Evolutionary conservation across 179 eudicot species (phyloP).

Genomic region (Silene noctiflora): DNA sequence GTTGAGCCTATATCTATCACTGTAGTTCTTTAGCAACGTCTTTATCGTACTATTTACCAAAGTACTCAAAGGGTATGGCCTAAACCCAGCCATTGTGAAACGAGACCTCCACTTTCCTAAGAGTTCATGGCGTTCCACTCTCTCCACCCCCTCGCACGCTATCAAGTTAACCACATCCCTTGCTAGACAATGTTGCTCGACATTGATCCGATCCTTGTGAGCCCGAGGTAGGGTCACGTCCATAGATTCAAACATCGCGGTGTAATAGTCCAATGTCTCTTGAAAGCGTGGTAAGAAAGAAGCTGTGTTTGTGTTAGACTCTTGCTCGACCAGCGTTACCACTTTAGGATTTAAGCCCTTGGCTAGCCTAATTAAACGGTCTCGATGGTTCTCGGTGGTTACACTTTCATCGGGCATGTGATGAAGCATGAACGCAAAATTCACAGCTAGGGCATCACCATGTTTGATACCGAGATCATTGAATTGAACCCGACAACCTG

Average conservation of each 20-base stretch:
- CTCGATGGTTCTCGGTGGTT: constrained; percentile 71
- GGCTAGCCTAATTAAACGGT: constrained; percentile 60
- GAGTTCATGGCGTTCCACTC: constrained; percentile 71
- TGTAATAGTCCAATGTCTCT: constrained; percentile 68
- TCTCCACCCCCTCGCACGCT: constrained; percentile 78
- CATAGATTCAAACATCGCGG: constrained; percentile 87
- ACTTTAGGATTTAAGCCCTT: constrained; percentile 69
- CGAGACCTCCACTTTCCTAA: constrained; percentile 76
- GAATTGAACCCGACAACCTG: constrained; percentile 40
- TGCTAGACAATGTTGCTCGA: constrained; percentile 89
- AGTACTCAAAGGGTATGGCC: constrained; percentile 61
- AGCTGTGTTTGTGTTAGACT: constrained; percentile 76
- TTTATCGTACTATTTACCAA: constrained; percentile 73
- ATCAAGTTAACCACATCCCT: constrained; percentile 81
- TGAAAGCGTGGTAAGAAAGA: constrained; percentile 73
- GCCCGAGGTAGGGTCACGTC: constrained; percentile 67
- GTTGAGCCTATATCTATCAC: constrained; percentile 56
- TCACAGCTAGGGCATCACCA: constrained; percentile 77
- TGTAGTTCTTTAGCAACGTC: constrained; percentile 55
- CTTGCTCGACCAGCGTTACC: constrained; percentile 89
- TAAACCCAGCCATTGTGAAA: constrained; percentile 77
- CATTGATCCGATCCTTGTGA: constrained; percentile 69
- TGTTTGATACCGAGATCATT: constrained; percentile 47
- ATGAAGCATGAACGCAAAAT: constrained; percentile 81
- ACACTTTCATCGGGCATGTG: constrained; percentile 95